These are phyloP conservation scores for Alternaria dauci DNA, from an alignment of 2,329 filamentous ascomycete genomes.

Conservation along the genomic window DNA sequence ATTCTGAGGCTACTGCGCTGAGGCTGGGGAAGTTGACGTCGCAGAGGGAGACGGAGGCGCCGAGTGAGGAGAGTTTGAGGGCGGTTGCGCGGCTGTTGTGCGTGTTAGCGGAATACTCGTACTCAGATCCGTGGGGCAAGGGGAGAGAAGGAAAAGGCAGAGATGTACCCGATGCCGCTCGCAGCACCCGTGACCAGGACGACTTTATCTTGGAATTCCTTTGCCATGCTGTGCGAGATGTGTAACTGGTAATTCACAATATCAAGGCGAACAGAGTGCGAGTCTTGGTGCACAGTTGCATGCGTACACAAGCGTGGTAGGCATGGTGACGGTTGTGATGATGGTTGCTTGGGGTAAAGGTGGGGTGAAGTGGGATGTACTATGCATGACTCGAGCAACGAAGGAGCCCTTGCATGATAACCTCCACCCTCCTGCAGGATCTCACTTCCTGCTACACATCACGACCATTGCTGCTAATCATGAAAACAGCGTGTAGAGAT, in stretches of 20 bases:
- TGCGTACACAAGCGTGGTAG: not conserved
- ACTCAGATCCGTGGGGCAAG: not conserved
- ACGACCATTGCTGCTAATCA: not conserved
- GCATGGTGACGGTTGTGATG: constrained; percentile 19
- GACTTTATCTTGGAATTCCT: constrained; percentile 42
- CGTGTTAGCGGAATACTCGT: constrained; percentile 1
- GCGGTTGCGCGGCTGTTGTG: constrained; percentile 54
- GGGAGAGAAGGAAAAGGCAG: not conserved
- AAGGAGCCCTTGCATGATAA: constrained; percentile 3
- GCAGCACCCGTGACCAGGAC: constrained; percentile 44
- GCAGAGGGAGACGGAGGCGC: constrained; percentile 48
- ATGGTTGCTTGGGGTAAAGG: constrained; percentile 35
- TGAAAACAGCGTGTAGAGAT: not conserved
- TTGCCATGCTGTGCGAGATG: constrained; percentile 29
- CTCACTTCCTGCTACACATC: not conserved
- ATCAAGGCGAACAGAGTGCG: not conserved
- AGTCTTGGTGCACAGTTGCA: not conserved
- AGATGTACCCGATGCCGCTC: constrained; percentile 57
- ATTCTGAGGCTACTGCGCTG: constrained; percentile 44
- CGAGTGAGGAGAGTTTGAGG: constrained; percentile 57
- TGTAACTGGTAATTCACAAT: no score
- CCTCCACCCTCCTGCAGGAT: not conserved
- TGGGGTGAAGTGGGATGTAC: constrained; percentile 48
- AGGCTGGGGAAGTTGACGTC: constrained; percentile 53
- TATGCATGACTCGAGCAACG: constrained; percentile 35